Base-by-base conservation (phyloP, 345 rosid genomes). In the Kandelia obovata region DNA sequence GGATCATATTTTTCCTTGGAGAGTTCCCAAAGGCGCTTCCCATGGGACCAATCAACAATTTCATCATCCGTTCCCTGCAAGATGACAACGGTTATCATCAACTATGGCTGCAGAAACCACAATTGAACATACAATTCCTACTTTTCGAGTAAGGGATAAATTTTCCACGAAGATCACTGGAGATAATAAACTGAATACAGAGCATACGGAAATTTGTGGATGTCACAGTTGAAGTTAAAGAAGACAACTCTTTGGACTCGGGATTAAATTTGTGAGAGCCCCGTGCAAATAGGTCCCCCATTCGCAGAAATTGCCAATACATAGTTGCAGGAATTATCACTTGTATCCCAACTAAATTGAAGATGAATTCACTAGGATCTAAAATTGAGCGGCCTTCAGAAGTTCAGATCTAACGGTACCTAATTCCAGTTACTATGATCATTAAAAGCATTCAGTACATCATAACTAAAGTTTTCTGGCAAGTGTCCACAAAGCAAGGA, bases 11-110 rank as follows among this genome's bases (percentile, higher is more conserved):
- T 92, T 68, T 92, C 96, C 73, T 87, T 95, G 0, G 97, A 76
- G 28, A 95, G 87, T 65, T 95, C 99, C 99, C 99, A 95, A 35
- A 95, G 76, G 35, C 96, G 80, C 75, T 89, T 92, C 73, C 99
- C 99, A 2, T 92, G 99, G 0, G 96, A 90, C 73, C 80, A 86
- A 80, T 90, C 96, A 13, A 92, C 99, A 66, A 95, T 83, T 64
- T 95, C 99, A 76, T 95, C 98, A 9, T 73, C 79, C 8, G 98
- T 95, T 37, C 99, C 99, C 99, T 95, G 82, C 71, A 83, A n/a
- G 23, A 57, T 13, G 61, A 53, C 62, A 61, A 20, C 4, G 23
- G 34, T 11, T 35, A 21, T 1, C 25, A 66, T 68, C 75, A 68
- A 49, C 11, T 58, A 58, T 28, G 20, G 35, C 57, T 30, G 28